These are phyloP conservation scores for Stylonectria norvegica DNA, from an alignment of 2,329 filamentous ascomycete species.

Conservation along the genomic window DNA sequence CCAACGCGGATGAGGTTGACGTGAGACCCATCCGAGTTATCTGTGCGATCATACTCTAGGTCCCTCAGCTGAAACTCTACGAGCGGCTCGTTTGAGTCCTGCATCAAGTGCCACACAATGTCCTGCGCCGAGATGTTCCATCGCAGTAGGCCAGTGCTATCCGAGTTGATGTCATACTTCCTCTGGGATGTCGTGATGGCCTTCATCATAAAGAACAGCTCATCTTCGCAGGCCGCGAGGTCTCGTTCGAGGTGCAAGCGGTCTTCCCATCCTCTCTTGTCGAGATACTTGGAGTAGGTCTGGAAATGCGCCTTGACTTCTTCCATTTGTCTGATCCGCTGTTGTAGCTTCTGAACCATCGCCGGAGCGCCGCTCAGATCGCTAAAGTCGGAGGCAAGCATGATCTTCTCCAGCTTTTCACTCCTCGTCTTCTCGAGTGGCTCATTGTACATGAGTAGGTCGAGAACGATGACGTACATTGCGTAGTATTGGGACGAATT, in stretches of 20 bases:
- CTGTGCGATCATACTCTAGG: slow-evolving; percentile 89
- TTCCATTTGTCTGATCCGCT: slow-evolving; percentile 87
- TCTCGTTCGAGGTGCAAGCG: slow-evolving; percentile 85
- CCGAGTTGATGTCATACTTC: slow-evolving; percentile 68
- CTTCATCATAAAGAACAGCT: slow-evolving; percentile 99
- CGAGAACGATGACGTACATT: slow-evolving; percentile 95
- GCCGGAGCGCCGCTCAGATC: slow-evolving; percentile 90
- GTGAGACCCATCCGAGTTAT: slow-evolving; percentile 96
- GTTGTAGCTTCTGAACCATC: slow-evolving; percentile 87
- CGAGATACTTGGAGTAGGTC: slow-evolving; percentile 80
- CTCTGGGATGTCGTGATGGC: slow-evolving; percentile 95
- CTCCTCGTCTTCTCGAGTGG: slow-evolving; percentile 95
- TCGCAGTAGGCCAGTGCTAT: slow-evolving; percentile 75
- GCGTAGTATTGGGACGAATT: slow-evolving; percentile 97
- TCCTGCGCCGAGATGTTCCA: slow-evolving; percentile 95
- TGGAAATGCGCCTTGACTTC: slow-evolving; percentile 98
- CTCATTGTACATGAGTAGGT: slow-evolving; percentile 93
- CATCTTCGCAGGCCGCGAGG: slow-evolving; percentile 84
- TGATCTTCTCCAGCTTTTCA: slow-evolving; percentile 95
- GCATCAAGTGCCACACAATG: slow-evolving; percentile 95
- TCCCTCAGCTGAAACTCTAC: slow-evolving; percentile 91
- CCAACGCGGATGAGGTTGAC: slow-evolving; percentile 88
- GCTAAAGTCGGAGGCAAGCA: slow-evolving; percentile 97
- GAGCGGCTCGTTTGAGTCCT: slow-evolving; percentile 79
- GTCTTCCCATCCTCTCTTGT: slow-evolving; percentile 88